A percentile compares a stretch with the other conserved stretches of the same genome.
phyloP scores from a whole-genome alignment of 129 eudicot genomes.

The Saposhnikovia divaricata region DNA sequence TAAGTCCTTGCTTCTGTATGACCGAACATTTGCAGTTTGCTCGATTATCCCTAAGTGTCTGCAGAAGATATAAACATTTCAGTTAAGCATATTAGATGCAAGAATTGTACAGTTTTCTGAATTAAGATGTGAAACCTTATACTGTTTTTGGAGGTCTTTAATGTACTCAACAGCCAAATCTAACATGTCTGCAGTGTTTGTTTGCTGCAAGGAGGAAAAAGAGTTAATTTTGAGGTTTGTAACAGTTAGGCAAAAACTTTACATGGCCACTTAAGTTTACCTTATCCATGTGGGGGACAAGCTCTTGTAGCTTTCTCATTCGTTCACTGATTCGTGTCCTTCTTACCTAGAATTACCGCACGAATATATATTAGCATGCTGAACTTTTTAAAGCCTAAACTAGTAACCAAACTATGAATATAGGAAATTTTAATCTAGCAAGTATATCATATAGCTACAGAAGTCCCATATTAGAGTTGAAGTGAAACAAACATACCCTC shows the following conservation, averaged over 20 bases:
- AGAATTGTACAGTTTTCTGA: not conserved
- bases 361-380: not conserved
- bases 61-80: conserved; percentile 12
- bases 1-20: conserved; percentile 20
- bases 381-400: not conserved
- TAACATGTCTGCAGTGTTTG: conserved; percentile 95
- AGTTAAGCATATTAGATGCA: not conserved
- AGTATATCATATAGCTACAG: not conserved
- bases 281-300: conserved; percentile 99
- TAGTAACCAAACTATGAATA: not conserved
- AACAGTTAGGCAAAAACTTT: not conserved
- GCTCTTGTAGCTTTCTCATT: conserved; percentile 92
- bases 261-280: conserved; percentile 20
- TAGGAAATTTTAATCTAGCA: not conserved
- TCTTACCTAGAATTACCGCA: conserved; percentile 47
- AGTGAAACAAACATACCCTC: conserved; percentile 49
- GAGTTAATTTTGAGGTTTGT: not conserved
- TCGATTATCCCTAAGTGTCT: conserved; percentile 60
- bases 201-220: conserved; percentile 53
- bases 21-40: conserved; percentile 68
- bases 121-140: conserved; percentile 40
- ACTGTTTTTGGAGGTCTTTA: conserved; percentile 76
- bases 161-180: conserved; percentile 95
- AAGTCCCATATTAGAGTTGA: not conserved
- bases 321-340: conserved; percentile 92